Base-by-base conservation (phyloP, 179 eudicot species). In the Amaranthus tricolor region DNA sequence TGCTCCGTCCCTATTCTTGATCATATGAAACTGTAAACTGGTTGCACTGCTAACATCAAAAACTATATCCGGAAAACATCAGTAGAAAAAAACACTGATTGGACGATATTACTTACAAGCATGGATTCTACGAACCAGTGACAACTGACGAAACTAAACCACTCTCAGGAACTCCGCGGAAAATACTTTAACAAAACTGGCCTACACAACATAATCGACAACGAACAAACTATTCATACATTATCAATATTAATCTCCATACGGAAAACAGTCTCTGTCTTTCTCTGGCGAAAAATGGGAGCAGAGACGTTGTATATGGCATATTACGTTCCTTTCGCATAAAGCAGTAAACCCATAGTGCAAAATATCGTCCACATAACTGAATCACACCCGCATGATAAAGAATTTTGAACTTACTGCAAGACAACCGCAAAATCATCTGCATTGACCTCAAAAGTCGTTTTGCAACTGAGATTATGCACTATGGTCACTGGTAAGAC, bases 91-190 rank as follows among this genome's bases (percentile, higher is more conserved):
- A 44, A 44, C 16, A 44, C 9, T 31, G 40, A 4, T 71, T 43
- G 14, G 60, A 60, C 48, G 60, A 48, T 14, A 60, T 49, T 72
- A 72, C 67, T 20, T 60, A 45, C 75, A 72, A 70, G 45, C 65
- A 71, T 43, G 10, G 44, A 11, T 44, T 45, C 55, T 71, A n/a
- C 9, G 9, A 19, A 49, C 31, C 44, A 58, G 21, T 20, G 40
- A n/a, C n/a, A n/a, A n/a, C n/a, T n/a, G n/a, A 31, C 40, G 40
- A 31, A 0, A 31, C 40, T 31, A 31, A 71, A 20, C 14, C n/a
- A 72, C 15, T 55, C 55, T 45, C 43, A 21, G 19, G 8, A n/a
- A 72, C 71, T 10, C 47, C 49, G 24, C 58, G 57, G 47, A 47
- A n/a, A 14, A 61, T 31, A 15, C 16, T 1, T 48, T 21, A 24